Evolutionary conservation across 257 asterid genomes (phyloP).

Genomic region (Eustoma russellianum): DNA sequence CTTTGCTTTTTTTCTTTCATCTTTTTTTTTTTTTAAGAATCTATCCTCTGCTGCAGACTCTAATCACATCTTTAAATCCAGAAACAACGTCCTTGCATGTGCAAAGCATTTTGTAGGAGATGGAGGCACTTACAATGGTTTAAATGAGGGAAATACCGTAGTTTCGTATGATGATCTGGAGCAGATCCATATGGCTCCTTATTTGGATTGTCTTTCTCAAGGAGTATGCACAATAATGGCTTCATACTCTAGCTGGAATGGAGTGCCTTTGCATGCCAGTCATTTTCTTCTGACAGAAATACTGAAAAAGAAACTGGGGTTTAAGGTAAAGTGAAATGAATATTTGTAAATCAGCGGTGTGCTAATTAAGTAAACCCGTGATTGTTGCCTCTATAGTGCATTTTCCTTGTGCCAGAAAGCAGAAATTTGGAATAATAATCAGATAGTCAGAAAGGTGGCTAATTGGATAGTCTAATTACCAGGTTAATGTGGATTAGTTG

Average conservation of each 20-base stretch:
- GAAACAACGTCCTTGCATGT: slow-evolving; percentile 40
- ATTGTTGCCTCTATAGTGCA: no score
- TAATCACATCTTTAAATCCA: slow-evolving; percentile 24
- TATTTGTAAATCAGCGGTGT: neutral
- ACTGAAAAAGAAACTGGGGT: slow-evolving; percentile 36
- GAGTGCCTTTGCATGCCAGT: slow-evolving; percentile 26
- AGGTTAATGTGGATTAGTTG: neutral
- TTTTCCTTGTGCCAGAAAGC: neutral
- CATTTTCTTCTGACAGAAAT: slow-evolving; percentile 30
- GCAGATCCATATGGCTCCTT: slow-evolving; percentile 39
- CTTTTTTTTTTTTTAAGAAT: neutral
- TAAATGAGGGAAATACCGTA: slow-evolving; percentile 37
- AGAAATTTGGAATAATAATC: neutral
- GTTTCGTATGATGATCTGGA: slow-evolving; percentile 34
- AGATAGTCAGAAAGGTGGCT: no score
- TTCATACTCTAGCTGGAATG: slow-evolving; percentile 49
- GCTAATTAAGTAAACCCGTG: no score
- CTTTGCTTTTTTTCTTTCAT: no score
- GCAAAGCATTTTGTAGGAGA: slow-evolving; percentile 53
- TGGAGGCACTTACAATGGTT: slow-evolving; percentile 39
- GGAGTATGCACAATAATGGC: slow-evolving; percentile 48
- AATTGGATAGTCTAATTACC: slow-evolving; percentile 1
- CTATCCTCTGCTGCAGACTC: slow-evolving; percentile 10
- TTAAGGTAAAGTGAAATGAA: slow-evolving; percentile 26
- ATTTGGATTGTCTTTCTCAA: slow-evolving; percentile 33